Conservation (phyloP, 2,329 filamentous ascomycete species). For the Colletotrichum paranaense region DNA sequence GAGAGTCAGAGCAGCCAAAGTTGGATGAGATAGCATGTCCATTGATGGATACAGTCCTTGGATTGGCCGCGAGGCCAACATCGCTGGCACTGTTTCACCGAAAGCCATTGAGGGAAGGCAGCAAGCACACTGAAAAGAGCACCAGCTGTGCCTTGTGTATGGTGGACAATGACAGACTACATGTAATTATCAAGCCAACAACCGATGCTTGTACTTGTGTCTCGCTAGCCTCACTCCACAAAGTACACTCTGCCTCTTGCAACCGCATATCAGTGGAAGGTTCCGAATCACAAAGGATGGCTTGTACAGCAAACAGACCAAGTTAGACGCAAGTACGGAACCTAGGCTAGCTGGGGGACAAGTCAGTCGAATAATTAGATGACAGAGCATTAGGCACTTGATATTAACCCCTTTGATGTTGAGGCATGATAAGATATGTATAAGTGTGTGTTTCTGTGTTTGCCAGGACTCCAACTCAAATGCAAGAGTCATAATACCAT, state of each 20-base stretch:
- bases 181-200: too few relatives aligned
- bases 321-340: not conserved
- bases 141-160: not conserved
- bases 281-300: not conserved
- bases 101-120: not conserved
- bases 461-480: not conserved
- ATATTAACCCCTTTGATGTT: not conserved
- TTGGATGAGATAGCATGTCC: not conserved
- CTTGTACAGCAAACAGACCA: not conserved
- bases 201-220: too few relatives aligned
- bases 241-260: not conserved
- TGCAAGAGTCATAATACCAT: slow-evolving; percentile 9
- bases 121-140: not conserved
- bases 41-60: not conserved
- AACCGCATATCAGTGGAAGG: not conserved
- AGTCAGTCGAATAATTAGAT: not conserved
- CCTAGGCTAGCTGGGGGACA: not conserved
- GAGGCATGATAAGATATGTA: not conserved
- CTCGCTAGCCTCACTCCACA: not conserved
- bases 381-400: not conserved
- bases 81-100: not conserved
- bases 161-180: not conserved
- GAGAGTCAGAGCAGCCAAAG: not conserved
- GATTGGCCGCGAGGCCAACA: not conserved
- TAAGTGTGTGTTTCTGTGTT: not conserved